Evolutionary conservation across 176 grass and related monocot genomes (phyloP).

Genomic region (Saccharum spontaneum): DNA sequence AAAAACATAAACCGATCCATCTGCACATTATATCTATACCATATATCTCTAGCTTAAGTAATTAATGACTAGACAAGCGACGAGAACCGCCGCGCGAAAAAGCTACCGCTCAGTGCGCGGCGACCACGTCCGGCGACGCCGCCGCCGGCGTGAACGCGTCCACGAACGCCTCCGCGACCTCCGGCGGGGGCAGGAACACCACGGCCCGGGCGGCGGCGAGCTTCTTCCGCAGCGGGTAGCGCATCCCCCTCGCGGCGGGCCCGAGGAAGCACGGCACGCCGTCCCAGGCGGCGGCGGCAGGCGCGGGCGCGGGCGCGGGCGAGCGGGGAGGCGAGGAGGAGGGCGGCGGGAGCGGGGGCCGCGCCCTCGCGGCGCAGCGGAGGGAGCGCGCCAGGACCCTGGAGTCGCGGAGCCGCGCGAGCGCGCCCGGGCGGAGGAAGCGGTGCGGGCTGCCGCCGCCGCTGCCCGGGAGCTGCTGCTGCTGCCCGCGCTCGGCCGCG

Average conservation of each 20-base stretch:
- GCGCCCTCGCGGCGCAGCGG: constrained; percentile 31
- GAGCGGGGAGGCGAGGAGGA: neutral
- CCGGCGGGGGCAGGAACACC: constrained; percentile 54
- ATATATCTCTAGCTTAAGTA: neutral
- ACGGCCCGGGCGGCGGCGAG: constrained; percentile 54
- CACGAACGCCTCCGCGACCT: constrained; percentile 21
- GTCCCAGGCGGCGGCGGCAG: neutral
- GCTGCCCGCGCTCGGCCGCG: constrained; percentile 7
- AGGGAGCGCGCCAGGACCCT: constrained; percentile 67
- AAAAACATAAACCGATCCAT: neutral
- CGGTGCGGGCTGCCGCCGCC: constrained; percentile 33
- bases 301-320: neutral
- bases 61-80: neutral
- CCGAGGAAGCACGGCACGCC: constrained; percentile 52
- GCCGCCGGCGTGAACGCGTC: neutral
- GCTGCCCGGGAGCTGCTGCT: neutral
- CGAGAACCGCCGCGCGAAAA: neutral
- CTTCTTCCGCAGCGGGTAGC: constrained; percentile 78
- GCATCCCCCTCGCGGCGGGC: constrained; percentile 1
- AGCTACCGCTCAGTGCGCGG: constrained; percentile 31
- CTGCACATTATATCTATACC: constrained; percentile 34
- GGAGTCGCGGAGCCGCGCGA: constrained; percentile 75
- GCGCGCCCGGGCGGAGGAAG: constrained; percentile 77
- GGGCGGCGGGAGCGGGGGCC: neutral
- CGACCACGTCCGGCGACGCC: constrained; percentile 33